A percentile compares a stretch with the other conserved stretches of the same genome.
These are phyloP conservation scores for Microdochium trichocladiopsis DNA, from an alignment of 2,329 filamentous ascomycete genomes.

Conservation along the genomic window DNA sequence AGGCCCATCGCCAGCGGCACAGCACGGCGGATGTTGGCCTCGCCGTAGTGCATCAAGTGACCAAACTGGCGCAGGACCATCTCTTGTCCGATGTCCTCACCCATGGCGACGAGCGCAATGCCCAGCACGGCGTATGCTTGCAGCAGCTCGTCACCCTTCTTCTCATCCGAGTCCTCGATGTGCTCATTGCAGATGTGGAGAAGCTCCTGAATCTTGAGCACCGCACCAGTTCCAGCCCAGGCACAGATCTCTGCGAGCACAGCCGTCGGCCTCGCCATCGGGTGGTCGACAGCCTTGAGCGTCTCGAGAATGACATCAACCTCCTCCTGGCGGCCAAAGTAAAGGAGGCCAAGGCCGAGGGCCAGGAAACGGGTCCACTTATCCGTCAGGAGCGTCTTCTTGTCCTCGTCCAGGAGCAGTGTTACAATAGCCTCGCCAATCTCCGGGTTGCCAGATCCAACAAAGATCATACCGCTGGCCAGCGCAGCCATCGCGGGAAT, in stretches of 20 bases:
- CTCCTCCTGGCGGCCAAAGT: constrained; percentile 95
- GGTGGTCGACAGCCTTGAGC: constrained; percentile 92
- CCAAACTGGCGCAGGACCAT: constrained; percentile 98
- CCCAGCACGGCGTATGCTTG: constrained; percentile 95
- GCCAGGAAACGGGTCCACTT: constrained; percentile 98
- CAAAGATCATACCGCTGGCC: constrained; percentile 82
- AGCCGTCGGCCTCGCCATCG: constrained; percentile 92
- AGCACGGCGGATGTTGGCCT: constrained; percentile 92
- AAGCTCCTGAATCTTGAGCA: constrained; percentile 94
- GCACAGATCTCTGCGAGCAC: constrained; percentile 95
- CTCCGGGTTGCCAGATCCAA: constrained; percentile 85
- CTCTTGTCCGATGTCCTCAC: constrained; percentile 95
- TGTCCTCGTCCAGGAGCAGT: constrained; percentile 88
- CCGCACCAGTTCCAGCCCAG: constrained; percentile 94
- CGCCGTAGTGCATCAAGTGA: constrained; percentile 98
- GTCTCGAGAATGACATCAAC: constrained; percentile 98
- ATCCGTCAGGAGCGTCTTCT: constrained; percentile 84
- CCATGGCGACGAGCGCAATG: constrained; percentile 92
- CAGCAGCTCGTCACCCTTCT: constrained; percentile 90
- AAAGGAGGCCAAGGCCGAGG: constrained; percentile 85
- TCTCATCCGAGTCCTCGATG: constrained; percentile 88
- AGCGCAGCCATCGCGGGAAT: constrained; percentile 93
- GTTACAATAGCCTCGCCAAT: constrained; percentile 89
- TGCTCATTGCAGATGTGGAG: constrained; percentile 98
- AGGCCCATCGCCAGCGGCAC: constrained; percentile 96